Evolutionary conservation across 2,329 filamentous ascomycete species (phyloP).

Genomic region (Westerdykella aurantiaca): DNA sequence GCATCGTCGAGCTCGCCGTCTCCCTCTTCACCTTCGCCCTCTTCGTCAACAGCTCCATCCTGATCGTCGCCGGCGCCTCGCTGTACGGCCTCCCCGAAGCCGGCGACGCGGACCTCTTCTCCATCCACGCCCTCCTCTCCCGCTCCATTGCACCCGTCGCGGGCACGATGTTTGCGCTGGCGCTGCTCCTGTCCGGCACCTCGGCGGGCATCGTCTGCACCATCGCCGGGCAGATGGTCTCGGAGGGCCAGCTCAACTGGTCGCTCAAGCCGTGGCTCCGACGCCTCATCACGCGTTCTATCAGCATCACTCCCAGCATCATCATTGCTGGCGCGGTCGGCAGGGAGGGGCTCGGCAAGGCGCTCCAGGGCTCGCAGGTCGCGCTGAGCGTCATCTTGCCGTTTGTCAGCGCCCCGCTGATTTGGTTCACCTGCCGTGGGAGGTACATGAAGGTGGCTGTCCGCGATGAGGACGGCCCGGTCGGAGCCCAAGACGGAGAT

Average conservation of each 20-base stretch:
- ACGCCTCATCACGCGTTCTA: conserved; percentile 67
- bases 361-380: conserved; percentile 72
- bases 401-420: conserved; percentile 74
- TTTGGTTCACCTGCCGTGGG: conserved; percentile 76
- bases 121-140: conserved; percentile 69
- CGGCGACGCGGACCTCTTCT: conserved; percentile 69
- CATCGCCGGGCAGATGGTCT: conserved; percentile 84
- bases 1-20: conserved; percentile 62
- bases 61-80: conserved; percentile 74
- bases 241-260: conserved; percentile 75
- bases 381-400: conserved; percentile 72
- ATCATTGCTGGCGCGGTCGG: conserved; percentile 78
- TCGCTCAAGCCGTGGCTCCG: conserved; percentile 70
- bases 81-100: conserved; percentile 58
- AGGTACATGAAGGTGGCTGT: conserved; percentile 70
- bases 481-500: neutral
- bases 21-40: conserved; percentile 77
- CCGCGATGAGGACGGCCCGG: conserved; percentile 8
- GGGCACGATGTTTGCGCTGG: conserved; percentile 77
- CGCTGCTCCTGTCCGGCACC: conserved; percentile 71
- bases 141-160: conserved; percentile 65
- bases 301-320: conserved; percentile 77
- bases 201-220: conserved; percentile 84
- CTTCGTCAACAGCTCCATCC: conserved; percentile 77
- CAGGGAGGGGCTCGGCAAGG: conserved; percentile 60